phyloP scores from a whole-genome alignment of 2,329 filamentous ascomycete genomes.

The Periconia macrospinosa region DNA sequence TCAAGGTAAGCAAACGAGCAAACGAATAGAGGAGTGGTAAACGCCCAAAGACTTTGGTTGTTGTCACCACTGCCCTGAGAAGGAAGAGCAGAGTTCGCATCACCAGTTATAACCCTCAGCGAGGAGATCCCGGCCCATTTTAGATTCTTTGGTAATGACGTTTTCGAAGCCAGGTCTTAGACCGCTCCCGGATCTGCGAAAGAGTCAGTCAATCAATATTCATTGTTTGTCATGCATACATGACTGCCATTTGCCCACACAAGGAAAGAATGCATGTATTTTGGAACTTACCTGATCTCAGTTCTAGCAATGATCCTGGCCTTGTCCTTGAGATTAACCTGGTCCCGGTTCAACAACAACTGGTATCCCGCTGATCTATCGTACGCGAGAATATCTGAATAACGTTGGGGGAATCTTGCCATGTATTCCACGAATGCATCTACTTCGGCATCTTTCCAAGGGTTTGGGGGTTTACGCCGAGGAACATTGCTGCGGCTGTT shows the following conservation, averaged over 20 bases:
- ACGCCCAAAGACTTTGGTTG: no score
- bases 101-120: slow-evolving; percentile 25
- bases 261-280: neutral
- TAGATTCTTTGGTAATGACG: slow-evolving; percentile 18
- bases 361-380: slow-evolving; percentile 20
- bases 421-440: slow-evolving; percentile 54
- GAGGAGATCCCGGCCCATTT: slow-evolving; percentile 19
- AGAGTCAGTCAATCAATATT: slow-evolving; percentile 13
- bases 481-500: slow-evolving; percentile 11
- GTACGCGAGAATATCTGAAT: slow-evolving; percentile 47
- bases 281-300: slow-evolving; percentile 42
- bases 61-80: no score
- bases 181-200: slow-evolving; percentile 30
- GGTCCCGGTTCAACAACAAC: slow-evolving; percentile 43
- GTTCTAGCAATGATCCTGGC: slow-evolving; percentile 44
- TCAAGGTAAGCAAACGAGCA: neutral
- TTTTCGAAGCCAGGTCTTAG: slow-evolving; percentile 31
- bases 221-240: no score
- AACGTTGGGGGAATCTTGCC: slow-evolving; percentile 48
- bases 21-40: neutral
- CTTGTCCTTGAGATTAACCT: slow-evolving; percentile 57
- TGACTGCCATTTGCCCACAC: no score
- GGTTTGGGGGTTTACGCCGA: slow-evolving; percentile 18
- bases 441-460: slow-evolving; percentile 38
- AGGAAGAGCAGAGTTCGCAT: no score